Percentiles rank a stretch among this genome's conserved stretches.
Conservation (phyloP, 148 eudicot species). For the Bassia scoparia region DNA sequence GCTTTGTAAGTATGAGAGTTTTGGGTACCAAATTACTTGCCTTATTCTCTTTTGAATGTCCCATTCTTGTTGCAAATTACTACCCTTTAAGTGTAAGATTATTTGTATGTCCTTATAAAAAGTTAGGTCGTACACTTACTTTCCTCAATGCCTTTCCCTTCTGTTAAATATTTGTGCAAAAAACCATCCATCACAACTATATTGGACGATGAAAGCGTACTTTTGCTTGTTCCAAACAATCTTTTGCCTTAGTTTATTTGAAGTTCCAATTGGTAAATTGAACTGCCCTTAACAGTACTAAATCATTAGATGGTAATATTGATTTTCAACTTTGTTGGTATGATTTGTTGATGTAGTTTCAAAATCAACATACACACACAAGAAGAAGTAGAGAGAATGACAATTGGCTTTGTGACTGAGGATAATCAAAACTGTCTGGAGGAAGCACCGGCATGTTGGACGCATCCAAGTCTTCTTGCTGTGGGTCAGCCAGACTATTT, state of each 20-base stretch:
- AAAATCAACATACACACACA: conserved; percentile 80
- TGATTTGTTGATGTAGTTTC: conserved; percentile 70
- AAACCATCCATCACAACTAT: no score
- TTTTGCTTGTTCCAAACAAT: no score
- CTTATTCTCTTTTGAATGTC: no score
- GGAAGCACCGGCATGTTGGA: conserved; percentile 57
- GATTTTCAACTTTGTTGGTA: conserved; percentile 26
- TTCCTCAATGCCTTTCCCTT: no score
- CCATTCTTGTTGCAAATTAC: not conserved
- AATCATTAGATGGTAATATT: not conserved
- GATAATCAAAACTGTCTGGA: conserved; percentile 86
- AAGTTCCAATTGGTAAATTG: no score
- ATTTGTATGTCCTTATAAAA: not conserved
- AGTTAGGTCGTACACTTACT: no score
- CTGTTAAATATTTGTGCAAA: no score
- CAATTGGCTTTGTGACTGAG: conserved; percentile 50
- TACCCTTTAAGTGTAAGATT: not conserved
- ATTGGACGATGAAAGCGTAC: no score
- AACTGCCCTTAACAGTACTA: no score
- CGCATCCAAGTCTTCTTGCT: conserved; percentile 64
- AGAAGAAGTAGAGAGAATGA: conserved; percentile 88
- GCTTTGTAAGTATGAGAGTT: no score
- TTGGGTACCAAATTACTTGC: no score
- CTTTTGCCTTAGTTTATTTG: no score
- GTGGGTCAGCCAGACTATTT: conserved; percentile 59